Conservation (phyloP, 2,329 filamentous ascomycete genomes). For the Ilyonectria sp. region DNA sequence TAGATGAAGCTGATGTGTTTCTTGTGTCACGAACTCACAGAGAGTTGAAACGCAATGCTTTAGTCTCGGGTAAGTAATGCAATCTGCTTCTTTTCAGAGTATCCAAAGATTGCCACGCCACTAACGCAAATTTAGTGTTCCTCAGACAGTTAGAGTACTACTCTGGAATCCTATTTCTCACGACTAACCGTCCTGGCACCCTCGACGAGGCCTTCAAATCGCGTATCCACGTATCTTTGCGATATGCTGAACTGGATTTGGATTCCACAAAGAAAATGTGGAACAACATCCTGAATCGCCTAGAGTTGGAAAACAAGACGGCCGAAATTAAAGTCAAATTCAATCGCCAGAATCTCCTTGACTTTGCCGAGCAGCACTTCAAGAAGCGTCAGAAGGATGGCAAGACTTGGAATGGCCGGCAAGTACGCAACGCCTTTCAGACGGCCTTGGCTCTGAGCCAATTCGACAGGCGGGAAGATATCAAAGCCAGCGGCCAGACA, state of each 20-base stretch:
- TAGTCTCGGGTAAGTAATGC: conserved; percentile 18
- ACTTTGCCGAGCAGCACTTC: conserved; percentile 16
- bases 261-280: conserved; percentile 4
- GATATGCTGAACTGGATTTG: background rate
- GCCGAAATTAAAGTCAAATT: conserved; percentile 14
- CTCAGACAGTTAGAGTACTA: conserved; percentile 21
- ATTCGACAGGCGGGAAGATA: conserved; percentile 2
- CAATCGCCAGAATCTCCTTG: conserved; percentile 9
- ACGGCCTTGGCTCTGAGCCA: conserved; percentile 21
- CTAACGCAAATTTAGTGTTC: conserved; percentile 9
- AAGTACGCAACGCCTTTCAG: conserved; percentile 31
- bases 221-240: conserved; percentile 11
- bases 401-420: conserved; percentile 25
- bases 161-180: conserved; percentile 18
- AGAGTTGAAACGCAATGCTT: conserved; percentile 10
- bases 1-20: conserved; percentile 25
- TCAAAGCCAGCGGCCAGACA: conserved; percentile 5
- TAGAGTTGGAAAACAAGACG: background rate
- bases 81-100: background rate
- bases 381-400: background rate
- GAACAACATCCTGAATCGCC: conserved; percentile 11
- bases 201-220: conserved; percentile 25
- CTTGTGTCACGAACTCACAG: conserved; percentile 6
- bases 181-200: conserved; percentile 18
- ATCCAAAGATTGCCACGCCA: background rate